Percentiles rank a stretch among this genome's conserved stretches.
These are phyloP conservation scores for Dalbergia cultrata DNA, from an alignment of 306 rosid genomes.

Conservation along the genomic window DNA sequence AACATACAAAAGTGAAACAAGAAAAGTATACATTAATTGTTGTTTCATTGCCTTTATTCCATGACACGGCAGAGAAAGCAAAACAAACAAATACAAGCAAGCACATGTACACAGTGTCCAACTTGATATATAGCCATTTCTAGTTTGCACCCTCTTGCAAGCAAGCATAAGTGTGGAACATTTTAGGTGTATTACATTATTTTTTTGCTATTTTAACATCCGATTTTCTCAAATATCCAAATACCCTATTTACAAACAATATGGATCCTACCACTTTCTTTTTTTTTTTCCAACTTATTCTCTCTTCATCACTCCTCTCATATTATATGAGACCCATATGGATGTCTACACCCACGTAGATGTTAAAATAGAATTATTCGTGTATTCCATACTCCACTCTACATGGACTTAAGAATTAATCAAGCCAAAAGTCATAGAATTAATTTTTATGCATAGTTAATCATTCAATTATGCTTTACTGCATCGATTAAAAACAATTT, in stretches of 20 bases:
- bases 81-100: slow-evolving; percentile 18
- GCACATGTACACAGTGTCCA: slow-evolving; percentile 27
- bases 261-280: too few relatives aligned
- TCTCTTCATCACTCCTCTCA: too few relatives aligned
- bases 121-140: slow-evolving; percentile 20
- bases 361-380: too few relatives aligned
- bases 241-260: too few relatives aligned
- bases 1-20: neutral
- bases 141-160: slow-evolving; percentile 47
- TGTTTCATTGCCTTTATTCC: slow-evolving; percentile 49
- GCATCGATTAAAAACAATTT: too few relatives aligned
- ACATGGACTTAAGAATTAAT: neutral
- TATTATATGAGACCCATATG: too few relatives aligned
- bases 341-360: too few relatives aligned
- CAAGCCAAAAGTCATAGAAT: neutral
- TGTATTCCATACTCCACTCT: neutral
- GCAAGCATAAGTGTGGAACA: slow-evolving; percentile 46
- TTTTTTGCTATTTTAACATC: too few relatives aligned
- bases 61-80: slow-evolving; percentile 39
- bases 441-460: too few relatives aligned
- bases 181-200: neutral
- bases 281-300: too few relatives aligned
- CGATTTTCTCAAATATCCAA: too few relatives aligned
- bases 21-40: neutral
- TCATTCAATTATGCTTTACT: too few relatives aligned